Evolutionary conservation across 441 rosid genomes (phyloP).

Genomic region (Populus hybrid): DNA sequence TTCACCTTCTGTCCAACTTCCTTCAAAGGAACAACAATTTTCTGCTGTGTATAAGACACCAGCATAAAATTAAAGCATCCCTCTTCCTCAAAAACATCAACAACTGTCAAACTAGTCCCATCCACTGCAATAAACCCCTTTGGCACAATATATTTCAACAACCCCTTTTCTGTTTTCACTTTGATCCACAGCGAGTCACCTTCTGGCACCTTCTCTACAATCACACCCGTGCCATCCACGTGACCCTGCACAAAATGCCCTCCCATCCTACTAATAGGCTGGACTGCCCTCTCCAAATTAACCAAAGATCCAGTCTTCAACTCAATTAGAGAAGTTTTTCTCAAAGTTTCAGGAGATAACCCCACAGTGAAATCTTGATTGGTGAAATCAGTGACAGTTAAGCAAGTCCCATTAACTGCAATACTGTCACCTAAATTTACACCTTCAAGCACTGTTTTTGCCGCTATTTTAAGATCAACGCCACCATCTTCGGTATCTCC

Average conservation of each 20-base stretch:
- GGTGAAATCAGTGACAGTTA: slow-evolving; percentile 69
- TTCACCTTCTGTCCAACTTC: slow-evolving; percentile 77
- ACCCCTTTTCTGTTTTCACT: slow-evolving; percentile 45
- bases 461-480: slow-evolving; percentile 52
- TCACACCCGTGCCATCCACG: slow-evolving; percentile 87
- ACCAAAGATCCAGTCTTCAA: slow-evolving; percentile 66
- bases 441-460: slow-evolving; percentile 53
- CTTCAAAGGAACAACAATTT: slow-evolving; percentile 69
- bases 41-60: slow-evolving; percentile 76
- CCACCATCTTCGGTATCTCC: slow-evolving; percentile 58
- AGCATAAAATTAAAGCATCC: slow-evolving; percentile 78
- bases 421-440: slow-evolving; percentile 81
- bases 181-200: slow-evolving; percentile 84
- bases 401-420: slow-evolving; percentile 84
- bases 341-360: slow-evolving; percentile 66
- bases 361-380: slow-evolving; percentile 61
- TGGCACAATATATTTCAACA: slow-evolving; percentile 71
- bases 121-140: slow-evolving; percentile 86
- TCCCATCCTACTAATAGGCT: slow-evolving; percentile 77
- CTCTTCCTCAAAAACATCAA: slow-evolving; percentile 73
- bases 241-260: slow-evolving; percentile 98
- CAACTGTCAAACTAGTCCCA: slow-evolving; percentile 89
- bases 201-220: slow-evolving; percentile 54
- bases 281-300: slow-evolving; percentile 83
- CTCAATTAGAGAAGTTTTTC: slow-evolving; percentile 71